These are phyloP conservation scores for Fusarium protoensiforme DNA, from an alignment of 2,329 filamentous ascomycete species.

Conservation along the genomic window DNA sequence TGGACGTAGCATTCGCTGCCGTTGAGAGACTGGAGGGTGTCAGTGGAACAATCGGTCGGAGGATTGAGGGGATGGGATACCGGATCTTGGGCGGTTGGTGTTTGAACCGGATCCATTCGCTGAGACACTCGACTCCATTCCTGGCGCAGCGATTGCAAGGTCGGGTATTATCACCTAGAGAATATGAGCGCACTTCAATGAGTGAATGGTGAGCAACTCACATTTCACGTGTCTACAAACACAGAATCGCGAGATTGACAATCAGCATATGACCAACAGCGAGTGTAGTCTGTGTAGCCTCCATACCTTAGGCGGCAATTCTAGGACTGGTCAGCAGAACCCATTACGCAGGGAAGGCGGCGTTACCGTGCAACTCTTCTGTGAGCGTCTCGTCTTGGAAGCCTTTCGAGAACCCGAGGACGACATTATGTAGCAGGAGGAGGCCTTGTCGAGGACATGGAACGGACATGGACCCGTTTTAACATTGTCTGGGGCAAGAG, in stretches of 20 bases:
- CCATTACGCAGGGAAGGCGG: no score
- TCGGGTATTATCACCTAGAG: neutral
- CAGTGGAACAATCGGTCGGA: neutral
- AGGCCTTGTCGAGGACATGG: neutral
- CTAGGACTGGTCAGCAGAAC: neutral
- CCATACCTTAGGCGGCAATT: neutral
- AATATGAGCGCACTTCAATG: fast-evolving
- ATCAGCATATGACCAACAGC: neutral
- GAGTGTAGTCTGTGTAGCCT: no score
- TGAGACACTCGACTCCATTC: neutral
- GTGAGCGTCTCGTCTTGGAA: neutral
- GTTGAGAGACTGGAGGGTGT: neutral
- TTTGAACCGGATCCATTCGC: neutral
- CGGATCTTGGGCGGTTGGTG: neutral
- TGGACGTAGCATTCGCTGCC: neutral
- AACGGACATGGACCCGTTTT: neutral
- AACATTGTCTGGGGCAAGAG: neutral
- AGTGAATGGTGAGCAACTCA: neutral
- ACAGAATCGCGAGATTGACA: neutral
- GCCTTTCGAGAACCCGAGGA: neutral
- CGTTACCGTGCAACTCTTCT: neutral
- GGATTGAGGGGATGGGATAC: neutral
- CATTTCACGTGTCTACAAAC: neutral
- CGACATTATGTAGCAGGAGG: neutral
- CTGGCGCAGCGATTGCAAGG: neutral